Evolutionary conservation across 208 protist species (phyloP).

Genomic region (Acanthamoeba castellanii): DNA sequence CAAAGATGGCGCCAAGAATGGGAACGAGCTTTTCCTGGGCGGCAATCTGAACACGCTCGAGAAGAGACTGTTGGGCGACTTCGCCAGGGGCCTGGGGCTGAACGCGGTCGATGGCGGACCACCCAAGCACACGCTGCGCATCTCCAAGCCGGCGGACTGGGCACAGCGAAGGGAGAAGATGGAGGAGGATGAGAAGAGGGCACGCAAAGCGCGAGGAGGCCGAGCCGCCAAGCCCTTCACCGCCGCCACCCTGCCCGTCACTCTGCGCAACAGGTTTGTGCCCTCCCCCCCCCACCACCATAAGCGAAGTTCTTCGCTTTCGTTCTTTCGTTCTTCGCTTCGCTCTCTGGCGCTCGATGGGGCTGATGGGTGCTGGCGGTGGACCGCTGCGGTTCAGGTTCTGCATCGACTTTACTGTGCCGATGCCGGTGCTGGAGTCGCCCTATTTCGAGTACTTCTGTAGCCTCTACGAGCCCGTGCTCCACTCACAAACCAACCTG

Average conservation of each 20-base stretch:
- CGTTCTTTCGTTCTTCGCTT: too few relatives aligned
- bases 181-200: neutral
- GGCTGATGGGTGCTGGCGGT: too few relatives aligned
- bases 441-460: slow-evolving; percentile 32
- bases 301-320: too few relatives aligned
- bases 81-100: neutral
- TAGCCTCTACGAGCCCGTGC: slow-evolving; percentile 1
- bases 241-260: neutral
- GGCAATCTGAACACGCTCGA: neutral
- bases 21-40: neutral
- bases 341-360: too few relatives aligned
- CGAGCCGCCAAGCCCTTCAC: neutral
- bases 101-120: neutral
- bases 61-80: neutral
- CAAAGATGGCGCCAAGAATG: neutral
- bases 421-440: slow-evolving; percentile 4
- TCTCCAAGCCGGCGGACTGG: neutral
- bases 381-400: neutral
- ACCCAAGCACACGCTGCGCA: slow-evolving; percentile 4
- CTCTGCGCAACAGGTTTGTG: neutral
- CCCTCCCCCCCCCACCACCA: neutral
- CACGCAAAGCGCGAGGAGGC: neutral
- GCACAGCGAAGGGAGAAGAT: neutral
- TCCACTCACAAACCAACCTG: neutral
- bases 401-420: slow-evolving; percentile 3